These are phyloP conservation scores for Apiospora kogelbergensis DNA, from an alignment of 2,329 filamentous ascomycete species.

Conservation along the genomic window DNA sequence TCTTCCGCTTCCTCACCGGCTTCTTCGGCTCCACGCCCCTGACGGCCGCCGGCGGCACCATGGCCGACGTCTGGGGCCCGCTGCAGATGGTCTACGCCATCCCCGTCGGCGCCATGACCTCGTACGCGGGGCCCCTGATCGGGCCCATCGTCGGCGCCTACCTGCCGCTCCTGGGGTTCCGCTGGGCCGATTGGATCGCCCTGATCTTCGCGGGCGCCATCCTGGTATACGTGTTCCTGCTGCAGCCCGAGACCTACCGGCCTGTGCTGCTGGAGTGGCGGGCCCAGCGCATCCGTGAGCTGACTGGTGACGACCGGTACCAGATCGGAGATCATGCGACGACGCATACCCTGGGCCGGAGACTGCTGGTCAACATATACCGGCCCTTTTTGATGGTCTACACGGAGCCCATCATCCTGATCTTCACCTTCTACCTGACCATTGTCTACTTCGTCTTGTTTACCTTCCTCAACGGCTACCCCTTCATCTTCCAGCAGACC, in stretches of 20 bases:
- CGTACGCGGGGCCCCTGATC: constrained; percentile 24
- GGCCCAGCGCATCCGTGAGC: constrained; percentile 24
- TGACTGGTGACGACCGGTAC: constrained; percentile 26
- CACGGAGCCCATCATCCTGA: constrained; percentile 35
- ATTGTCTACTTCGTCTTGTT: constrained; percentile 51
- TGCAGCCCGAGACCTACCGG: constrained; percentile 31
- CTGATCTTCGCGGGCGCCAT: constrained; percentile 26
- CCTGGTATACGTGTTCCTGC: constrained; percentile 19
- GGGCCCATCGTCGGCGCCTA: constrained; percentile 29
- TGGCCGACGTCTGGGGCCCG: constrained; percentile 38
- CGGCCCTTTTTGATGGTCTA: constrained; percentile 33
- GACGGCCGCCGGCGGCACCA: constrained; percentile 40
- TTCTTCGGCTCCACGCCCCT: constrained; percentile 46
- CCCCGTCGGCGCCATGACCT: constrained; percentile 27
- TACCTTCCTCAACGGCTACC: constrained; percentile 47
- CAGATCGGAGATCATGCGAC: constrained; percentile 21
- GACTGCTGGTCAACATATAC: constrained; percentile 22
- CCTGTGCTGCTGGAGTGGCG: constrained; percentile 29
- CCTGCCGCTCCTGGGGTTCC: constrained; percentile 16
- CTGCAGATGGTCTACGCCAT: constrained; percentile 22
- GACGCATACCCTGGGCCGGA: constrained; percentile 20
- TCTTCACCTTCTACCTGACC: constrained; percentile 46
- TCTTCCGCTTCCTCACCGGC: constrained; percentile 49
- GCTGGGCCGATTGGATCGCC: constrained; percentile 40
- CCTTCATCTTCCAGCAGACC: constrained; percentile 41